A percentile compares a stretch with the other conserved stretches of the same genome.
Evolutionary conservation across 495 filamentous ascomycete genomes (phyloP).

Genomic region (Barbatosphaeria neglecta): DNA sequence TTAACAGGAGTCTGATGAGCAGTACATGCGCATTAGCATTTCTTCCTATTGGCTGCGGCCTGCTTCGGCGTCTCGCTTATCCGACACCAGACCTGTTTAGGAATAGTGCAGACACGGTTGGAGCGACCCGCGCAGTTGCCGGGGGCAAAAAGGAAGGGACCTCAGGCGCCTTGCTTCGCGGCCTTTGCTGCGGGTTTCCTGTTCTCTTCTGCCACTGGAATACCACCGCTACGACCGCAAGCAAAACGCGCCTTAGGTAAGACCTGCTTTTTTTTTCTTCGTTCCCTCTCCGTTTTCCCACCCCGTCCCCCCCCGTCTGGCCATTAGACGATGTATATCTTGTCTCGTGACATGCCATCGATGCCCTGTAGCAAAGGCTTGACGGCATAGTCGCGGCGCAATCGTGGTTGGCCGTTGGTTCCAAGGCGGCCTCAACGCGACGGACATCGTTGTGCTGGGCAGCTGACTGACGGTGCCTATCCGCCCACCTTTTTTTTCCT

Average conservation of each 20-base stretch:
- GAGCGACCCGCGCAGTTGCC: background rate
- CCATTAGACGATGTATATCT: slow-evolving; percentile 12
- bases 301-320: slow-evolving; percentile 19
- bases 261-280: slow-evolving; percentile 21
- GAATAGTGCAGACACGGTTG: background rate
- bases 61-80: background rate
- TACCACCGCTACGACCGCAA: slow-evolving; percentile 17
- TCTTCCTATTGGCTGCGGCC: slow-evolving; percentile 8
- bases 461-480: background rate
- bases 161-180: no score
- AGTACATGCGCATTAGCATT: background rate
- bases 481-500: background rate
- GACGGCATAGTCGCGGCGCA: slow-evolving; percentile 13
- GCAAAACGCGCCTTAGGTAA: slow-evolving; percentile 22
- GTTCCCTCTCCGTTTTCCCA: slow-evolving; percentile 12
- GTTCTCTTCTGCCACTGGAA: slow-evolving; percentile 15
- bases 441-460: background rate
- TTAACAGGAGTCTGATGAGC: background rate
- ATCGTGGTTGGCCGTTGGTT: slow-evolving; percentile 12
- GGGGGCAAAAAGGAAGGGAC: background rate
- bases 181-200: background rate
- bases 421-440: slow-evolving; percentile 5
- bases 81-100: background rate
- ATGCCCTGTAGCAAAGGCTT: slow-evolving; percentile 10
- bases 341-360: slow-evolving; percentile 18